Base-by-base conservation (phyloP, 257 asterid genomes). In the Cruciata laevipes region DNA sequence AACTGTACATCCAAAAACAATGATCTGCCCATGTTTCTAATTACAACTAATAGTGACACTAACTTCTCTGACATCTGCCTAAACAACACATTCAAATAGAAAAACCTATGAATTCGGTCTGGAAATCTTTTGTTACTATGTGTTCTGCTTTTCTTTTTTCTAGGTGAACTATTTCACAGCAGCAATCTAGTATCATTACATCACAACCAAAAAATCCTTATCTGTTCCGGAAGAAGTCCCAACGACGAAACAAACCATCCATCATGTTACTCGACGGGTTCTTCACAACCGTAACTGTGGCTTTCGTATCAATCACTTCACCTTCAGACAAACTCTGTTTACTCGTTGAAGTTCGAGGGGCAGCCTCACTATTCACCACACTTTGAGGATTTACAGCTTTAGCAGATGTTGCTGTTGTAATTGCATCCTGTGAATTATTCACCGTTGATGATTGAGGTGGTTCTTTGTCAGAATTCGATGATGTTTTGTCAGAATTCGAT, bases 201-300 rank as follows among this genome's bases (percentile, higher is more conserved):
- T 27, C 65, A 70, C 74, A 66, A 61, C 68, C 58, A 56, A 62
- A 11, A 58, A 31, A 69, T 21, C 70, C 69, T 89, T 76, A 89
- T 82, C 79, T 84, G 81, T 76, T 82, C 65, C 86, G 66, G 81
- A 92, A 89, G 82, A 84, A 90, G 80, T 92, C 98, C 97, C 96
- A 89, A 32, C 98, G 90, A 23, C 97, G 95, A 53, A 84, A 67
- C 61, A 89, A 71, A 69, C 98, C 95, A 51, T 89, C 98, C 78
- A 86, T 77, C 73, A 84, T 77, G 70, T 83, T 87, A 58, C 71
- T 71, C 9, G 93, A 56, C 3, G 89, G 90, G 75, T 68, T 83
- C 75, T 80, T 91, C 77, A 80, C 95, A 17, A 87, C 90, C 76
- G 94, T 81, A 23, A 89, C 85, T 0, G 88, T 85, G 33, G 91